A percentile compares a stretch with the other conserved stretches of the same genome.
Evolutionary conservation across 176 grass and related monocot species (phyloP).

Genomic region (Carex kokanica): DNA sequence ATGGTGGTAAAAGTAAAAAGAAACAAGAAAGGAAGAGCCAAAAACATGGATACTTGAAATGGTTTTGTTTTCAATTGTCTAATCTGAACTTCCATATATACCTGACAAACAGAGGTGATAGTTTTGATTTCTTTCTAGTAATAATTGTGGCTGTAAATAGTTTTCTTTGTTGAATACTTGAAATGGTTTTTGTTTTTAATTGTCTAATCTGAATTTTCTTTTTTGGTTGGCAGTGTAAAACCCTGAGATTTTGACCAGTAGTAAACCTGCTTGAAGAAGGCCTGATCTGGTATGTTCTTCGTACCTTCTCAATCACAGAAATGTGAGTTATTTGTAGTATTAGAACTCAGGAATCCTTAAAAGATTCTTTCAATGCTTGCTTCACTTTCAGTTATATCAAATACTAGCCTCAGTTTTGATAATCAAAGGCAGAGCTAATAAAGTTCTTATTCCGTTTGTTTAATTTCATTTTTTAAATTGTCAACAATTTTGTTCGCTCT

Average conservation of each 20-base stretch:
- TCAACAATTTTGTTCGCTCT: conserved; percentile 9
- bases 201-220: background rate
- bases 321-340: conserved; percentile 10
- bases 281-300: conserved; percentile 4
- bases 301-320: background rate
- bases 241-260: background rate
- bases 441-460: background rate
- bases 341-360: background rate
- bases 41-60: background rate
- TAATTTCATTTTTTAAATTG: background rate
- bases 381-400: conserved; percentile 6
- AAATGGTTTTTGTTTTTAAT: background rate
- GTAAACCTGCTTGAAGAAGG: background rate
- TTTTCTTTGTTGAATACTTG: background rate
- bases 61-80: background rate
- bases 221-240: conserved; percentile 16
- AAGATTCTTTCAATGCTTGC: conserved; percentile 2
- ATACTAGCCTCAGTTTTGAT: background rate
- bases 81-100: background rate
- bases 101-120: background rate
- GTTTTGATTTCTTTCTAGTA: background rate
- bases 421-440: background rate
- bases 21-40: background rate
- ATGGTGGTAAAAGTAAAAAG: background rate
- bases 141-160: background rate